Evolutionary conservation across 164 flowering plant genomes (phyloP), one percentile per base, ranked within the genome.

Genomic region (Vitis labrusca): DNA sequence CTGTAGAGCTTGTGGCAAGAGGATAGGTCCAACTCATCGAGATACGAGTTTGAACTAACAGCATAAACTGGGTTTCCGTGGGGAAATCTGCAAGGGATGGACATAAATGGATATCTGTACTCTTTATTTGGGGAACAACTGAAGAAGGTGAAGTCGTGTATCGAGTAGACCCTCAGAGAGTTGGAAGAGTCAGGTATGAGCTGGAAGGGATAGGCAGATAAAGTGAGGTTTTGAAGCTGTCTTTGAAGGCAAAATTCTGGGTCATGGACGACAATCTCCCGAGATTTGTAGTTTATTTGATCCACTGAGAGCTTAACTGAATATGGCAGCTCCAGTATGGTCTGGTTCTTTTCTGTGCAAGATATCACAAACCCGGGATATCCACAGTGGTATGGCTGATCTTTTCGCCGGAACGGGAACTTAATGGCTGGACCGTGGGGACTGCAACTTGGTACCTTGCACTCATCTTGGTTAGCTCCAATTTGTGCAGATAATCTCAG

Each of bases 341-440:
- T 78, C 11, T 61, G 10, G 0, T 68, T 59, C 8, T 14, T 54
- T 6, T 30, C 44, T 10, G 27, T n/a, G 65, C 84, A 81, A 50
- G 70, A 63, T 0, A 81, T 61, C 7, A 59, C 62, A 17, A 81
- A 81, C 15, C 80, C 82, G 0, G 73, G 80, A 65, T 62, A 76
- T 48, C 84, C 80, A 57, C 82, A 72, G 61, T 76, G 75, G 0
- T 59, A 54, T 11, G 65, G 75, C 11, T 70, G 79, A 6, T 37
- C 68, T 19, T 47, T 60, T 19, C 74, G 58, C 19, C 68, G 15
- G 74, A 81, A 78, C 0, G 84, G 84, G 58, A 76, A 73, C 27
- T 75, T 69, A 53, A 80, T 44, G 44, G 44, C 44, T 6, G 44
- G 44, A 37, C 44, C 44, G 7, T 37, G 6, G 44, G 9, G 3